Evolutionary conservation across 371 early-diverging fungal species (phyloP), one percentile per base, ranked within the genome.

Genomic region (Lichtheimia ramosa): DNA sequence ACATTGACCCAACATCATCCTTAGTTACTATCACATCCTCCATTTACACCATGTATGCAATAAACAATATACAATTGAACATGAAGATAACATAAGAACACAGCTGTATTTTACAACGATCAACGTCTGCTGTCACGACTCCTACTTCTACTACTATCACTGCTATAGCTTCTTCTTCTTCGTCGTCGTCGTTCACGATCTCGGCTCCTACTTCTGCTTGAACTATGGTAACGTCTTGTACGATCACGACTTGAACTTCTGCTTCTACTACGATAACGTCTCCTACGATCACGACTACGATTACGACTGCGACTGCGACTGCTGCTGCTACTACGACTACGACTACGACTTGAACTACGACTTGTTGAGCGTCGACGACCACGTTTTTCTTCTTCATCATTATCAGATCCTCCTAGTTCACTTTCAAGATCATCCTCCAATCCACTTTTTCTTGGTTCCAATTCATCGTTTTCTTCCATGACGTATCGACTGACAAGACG

Each of bases 381-480:
- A 34, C 16, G 16, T 10, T 25, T 53, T n/a, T 25, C 24, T 13
- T 28, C 20, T 6, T 25, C 54, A 28, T 54, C 51, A 24, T 59
- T 48, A 49, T 56, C 59, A 24, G 50, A 62, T 18, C 42, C 63
- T 6, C 10, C 34, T 34, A 8, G 34, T 42, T 68, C 69, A 21
- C 76, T 79, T 23, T 90, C 90, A 52, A 90, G 64, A 59, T 88
- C 89, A 39, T 87, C 85, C 57, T 95, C 92, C 34, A 96, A 70
- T 8, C 87, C 86, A 60, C 93, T 92, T 14, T 88, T 79, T 20
- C 96, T 74, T 5, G 93, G 94, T 18, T 91, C 85, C 53, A 98
- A 62, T 49, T 93, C 93, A 51, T 89, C 95, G 27, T 81, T 79
- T 48, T 96, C 96, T 65, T 96, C 99, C 15, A 98, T 70, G 3